Percentiles rank a stretch among this genome's conserved stretches.
phyloP scores from a whole-genome alignment of 2,329 filamentous ascomycete species.

The Helminthosporium solani region DNA sequence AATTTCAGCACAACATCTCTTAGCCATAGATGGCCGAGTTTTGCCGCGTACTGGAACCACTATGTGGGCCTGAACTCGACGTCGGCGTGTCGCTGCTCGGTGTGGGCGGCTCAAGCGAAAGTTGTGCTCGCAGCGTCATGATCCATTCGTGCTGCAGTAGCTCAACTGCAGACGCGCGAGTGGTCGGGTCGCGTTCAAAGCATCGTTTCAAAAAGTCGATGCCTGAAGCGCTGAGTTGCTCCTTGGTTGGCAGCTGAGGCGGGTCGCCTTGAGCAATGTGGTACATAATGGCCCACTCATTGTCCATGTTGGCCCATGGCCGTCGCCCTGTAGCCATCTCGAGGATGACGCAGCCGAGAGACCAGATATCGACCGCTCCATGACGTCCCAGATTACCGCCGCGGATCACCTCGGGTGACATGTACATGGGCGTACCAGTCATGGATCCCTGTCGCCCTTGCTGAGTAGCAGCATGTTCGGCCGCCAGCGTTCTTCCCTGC shows the following conservation, averaged over 20 bases:
- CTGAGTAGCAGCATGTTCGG: constrained; percentile 56
- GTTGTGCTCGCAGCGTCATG: constrained; percentile 48
- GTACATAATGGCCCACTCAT: constrained; percentile 99
- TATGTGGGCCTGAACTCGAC: constrained; percentile 21
- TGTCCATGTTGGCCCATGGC: constrained; percentile 94
- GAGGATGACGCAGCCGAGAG: constrained; percentile 90
- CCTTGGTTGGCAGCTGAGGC: constrained; percentile 75
- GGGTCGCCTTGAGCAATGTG: constrained; percentile 98
- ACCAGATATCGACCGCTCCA: constrained; percentile 93
- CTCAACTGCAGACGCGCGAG: constrained; percentile 79
- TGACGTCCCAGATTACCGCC: constrained; percentile 71
- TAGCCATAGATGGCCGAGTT: constrained; percentile 38
- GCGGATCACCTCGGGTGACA: constrained; percentile 98
- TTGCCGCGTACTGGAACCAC: constrained; percentile 26
- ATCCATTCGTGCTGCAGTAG: constrained; percentile 94
- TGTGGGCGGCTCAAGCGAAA: constrained; percentile 50
- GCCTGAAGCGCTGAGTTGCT: constrained; percentile 81
- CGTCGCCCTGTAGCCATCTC: constrained; percentile 96
- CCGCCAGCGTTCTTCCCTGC: constrained; percentile 82
- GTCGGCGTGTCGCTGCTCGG: constrained; percentile 39
- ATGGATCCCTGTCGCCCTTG: constrained; percentile 73
- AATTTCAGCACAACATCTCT: constrained; percentile 4
- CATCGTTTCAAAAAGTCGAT: constrained; percentile 87
- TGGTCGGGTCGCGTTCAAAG: constrained; percentile 80
- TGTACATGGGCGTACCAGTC: constrained; percentile 99